phyloP scores from a whole-genome alignment of 1,284 basidiomycete species.

The Coniferiporia weirii region DNA sequence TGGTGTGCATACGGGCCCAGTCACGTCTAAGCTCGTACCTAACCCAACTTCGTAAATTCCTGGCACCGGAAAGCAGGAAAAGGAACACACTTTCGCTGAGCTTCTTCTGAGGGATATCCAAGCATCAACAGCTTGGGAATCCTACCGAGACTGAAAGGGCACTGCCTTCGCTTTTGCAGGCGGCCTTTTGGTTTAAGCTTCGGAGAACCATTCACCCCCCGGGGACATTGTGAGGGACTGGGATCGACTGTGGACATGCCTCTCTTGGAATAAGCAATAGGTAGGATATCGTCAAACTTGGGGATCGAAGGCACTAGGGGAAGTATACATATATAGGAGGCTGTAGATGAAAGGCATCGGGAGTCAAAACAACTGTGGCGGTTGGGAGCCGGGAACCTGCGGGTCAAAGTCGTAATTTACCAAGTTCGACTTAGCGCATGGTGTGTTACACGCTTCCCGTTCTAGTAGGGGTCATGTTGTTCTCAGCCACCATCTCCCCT shows the following conservation, averaged over 20 bases:
- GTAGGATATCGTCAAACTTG: no score
- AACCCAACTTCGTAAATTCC: not conserved
- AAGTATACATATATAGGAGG: no score
- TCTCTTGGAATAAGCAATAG: no score
- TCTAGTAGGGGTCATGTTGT: no score
- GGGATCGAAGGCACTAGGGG: no score
- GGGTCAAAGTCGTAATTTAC: no score
- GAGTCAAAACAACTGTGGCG: no score
- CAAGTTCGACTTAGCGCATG: no score
- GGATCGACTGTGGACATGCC: not conserved
- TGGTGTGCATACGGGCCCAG: conserved; percentile 8
- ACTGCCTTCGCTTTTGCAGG: not conserved
- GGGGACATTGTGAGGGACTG: not conserved
- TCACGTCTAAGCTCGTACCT: conserved; percentile 7
- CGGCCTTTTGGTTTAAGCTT: not conserved
- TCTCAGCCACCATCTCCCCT: no score
- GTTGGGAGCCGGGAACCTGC: no score
- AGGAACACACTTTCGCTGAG: conserved; percentile 4
- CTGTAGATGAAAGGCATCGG: no score
- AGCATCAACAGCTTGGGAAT: conserved; percentile 14
- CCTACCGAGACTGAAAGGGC: conserved; percentile 1
- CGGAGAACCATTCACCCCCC: not conserved
- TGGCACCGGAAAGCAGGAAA: not conserved
- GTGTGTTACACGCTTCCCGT: no score
- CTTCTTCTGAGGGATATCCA: conserved; percentile 13